Evolutionary conservation across 441 rosid species (phyloP).

Genomic region (Gossypium schwendimanii): DNA sequence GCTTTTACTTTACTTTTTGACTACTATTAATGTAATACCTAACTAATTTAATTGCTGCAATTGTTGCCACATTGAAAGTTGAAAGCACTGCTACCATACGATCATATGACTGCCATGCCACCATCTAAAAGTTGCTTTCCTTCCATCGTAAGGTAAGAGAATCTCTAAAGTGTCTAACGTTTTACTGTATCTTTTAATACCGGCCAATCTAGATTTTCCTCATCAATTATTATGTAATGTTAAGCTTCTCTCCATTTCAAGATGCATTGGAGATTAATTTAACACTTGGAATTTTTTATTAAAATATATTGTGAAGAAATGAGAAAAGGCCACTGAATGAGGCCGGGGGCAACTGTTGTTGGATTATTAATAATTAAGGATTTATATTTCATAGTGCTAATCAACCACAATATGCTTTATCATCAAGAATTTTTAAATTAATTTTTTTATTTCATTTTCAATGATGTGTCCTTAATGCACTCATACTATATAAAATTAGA

Average conservation of each 20-base stretch:
- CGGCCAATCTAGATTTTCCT: not conserved
- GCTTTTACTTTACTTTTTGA: not conserved
- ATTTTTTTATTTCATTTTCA: too few relatives aligned
- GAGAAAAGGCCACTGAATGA: not conserved
- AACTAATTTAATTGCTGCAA: constrained; percentile 3
- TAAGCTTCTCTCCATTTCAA: not conserved
- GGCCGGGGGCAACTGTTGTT: not conserved
- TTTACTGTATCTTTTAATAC: not conserved
- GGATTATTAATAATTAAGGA: not conserved
- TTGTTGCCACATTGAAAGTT: not conserved
- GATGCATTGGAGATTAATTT: not conserved
- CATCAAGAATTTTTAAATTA: too few relatives aligned
- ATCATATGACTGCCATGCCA: not conserved
- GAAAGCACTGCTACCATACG: not conserved
- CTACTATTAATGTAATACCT: not conserved
- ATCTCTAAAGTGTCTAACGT: not conserved
- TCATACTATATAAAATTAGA: too few relatives aligned
- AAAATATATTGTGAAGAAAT: not conserved
- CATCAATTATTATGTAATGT: not conserved
- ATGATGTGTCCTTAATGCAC: too few relatives aligned
- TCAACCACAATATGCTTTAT: too few relatives aligned
- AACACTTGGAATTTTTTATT: not conserved
- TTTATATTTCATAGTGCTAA: too few relatives aligned
- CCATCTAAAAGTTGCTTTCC: constrained; percentile 1
- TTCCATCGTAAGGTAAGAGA: not conserved